Conservation (phyloP, 768 basidiomycete genomes). For the Panellus pusillus region DNA sequence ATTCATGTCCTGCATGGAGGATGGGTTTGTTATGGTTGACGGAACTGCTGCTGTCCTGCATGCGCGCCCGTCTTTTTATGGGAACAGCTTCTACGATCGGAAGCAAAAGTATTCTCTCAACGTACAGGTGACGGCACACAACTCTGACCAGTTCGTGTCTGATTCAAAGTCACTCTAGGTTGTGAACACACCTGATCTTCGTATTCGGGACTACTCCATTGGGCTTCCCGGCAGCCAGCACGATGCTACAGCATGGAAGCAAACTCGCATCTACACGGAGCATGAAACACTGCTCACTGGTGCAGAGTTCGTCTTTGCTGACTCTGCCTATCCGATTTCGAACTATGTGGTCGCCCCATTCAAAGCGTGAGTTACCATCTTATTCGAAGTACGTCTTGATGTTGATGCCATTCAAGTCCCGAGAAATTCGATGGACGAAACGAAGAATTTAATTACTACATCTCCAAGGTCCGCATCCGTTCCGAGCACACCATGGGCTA, state of each 20-base stretch:
- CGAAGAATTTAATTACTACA: slow-evolving; percentile 4
- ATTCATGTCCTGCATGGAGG: slow-evolving; percentile 23
- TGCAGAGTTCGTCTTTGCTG: slow-evolving; percentile 21
- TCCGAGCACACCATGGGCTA: slow-evolving; percentile 20
- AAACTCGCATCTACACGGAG: slow-evolving; percentile 18
- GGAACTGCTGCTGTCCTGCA: slow-evolving; percentile 24
- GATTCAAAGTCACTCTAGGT: background rate
- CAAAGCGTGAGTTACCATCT: slow-evolving; percentile 18
- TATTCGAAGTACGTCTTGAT: too few relatives aligned
- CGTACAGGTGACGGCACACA: slow-evolving; percentile 15
- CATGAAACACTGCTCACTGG: slow-evolving; percentile 4
- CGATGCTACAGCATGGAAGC: slow-evolving; percentile 24
- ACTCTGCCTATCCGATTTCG: slow-evolving; percentile 21
- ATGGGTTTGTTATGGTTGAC: slow-evolving; percentile 25
- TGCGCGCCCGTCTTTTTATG: slow-evolving; percentile 23
- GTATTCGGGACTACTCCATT: slow-evolving; percentile 24
- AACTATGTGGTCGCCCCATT: slow-evolving; percentile 13
- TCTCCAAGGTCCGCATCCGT: slow-evolving; percentile 9
- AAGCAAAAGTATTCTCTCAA: slow-evolving; percentile 32
- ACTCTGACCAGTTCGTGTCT: too few relatives aligned
- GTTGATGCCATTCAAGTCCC: too few relatives aligned
- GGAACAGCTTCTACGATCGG: slow-evolving; percentile 30
- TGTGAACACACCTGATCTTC: slow-evolving; percentile 9
- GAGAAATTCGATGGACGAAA: background rate
- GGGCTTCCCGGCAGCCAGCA: slow-evolving; percentile 26